Base-by-base conservation (phyloP, 176 grass and related monocot genomes). In the Puya raimondii region DNA sequence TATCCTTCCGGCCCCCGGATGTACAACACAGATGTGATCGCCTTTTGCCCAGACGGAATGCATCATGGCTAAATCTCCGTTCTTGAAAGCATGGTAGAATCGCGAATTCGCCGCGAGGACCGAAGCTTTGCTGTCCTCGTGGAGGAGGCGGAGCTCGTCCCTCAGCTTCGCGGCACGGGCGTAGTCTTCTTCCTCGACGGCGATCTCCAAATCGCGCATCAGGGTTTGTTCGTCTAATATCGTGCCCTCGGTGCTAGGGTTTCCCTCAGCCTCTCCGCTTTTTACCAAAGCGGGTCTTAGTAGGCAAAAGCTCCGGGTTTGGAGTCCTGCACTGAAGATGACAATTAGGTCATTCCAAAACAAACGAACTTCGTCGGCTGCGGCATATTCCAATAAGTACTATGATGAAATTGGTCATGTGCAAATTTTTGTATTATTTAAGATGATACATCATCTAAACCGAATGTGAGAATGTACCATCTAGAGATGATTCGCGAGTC, bases 181-280 rank as follows among this genome's bases (percentile, higher is more conserved):
- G 10, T 92, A 96, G 76, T 96, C 86, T 80, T 96, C 92, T 33
- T 92, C 83, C 78, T 80, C 22, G 20, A 96, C 81, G 12, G 88
- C 88, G 0, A 25, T 50, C 67, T 96, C 67, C 23, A 92, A 64
- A 53, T 85, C 81, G 0, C 67, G 83, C 11, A 75, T 79, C 49
- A 90, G 76, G 1, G 86, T 69, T 47, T 87, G 81, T 53, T 96
- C 92, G 3, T 92, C 82, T 66, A 80, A 12, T 1, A 84, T 16
- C 27, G 16, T 22, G 48, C 25, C 70, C 57, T 96, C 86, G 0
- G 66, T 68, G 49, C 79, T 86, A 2, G 74, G 81, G 65, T 79
- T 86, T 47, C 81, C 92, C 72, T 87, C 88, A 58, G 88, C 78
- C 63, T 89, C 76, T 54, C 76, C 79, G 27, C 92, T 89, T 77